Evolutionary conservation across 2,329 filamentous ascomycete genomes (phyloP).

Genomic region (Didymella exigua): DNA sequence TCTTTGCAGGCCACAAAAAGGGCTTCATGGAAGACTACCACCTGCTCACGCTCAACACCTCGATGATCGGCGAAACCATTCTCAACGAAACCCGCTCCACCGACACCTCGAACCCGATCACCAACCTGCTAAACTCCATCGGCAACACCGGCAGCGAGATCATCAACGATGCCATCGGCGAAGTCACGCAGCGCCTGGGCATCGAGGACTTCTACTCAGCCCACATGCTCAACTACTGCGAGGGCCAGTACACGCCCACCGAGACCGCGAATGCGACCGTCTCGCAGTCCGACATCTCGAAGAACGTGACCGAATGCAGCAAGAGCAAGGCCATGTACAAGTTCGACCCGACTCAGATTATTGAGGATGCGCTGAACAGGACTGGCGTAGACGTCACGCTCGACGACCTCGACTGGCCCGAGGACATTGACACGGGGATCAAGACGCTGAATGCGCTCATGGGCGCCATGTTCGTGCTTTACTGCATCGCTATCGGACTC

Average conservation of each 20-base stretch:
- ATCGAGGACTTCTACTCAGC: slow-evolving; percentile 66
- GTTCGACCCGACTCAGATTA: slow-evolving; percentile 60
- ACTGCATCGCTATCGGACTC: slow-evolving; percentile 62
- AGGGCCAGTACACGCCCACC: slow-evolving; percentile 53
- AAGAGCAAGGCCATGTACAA: slow-evolving; percentile 60
- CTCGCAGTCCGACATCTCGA: slow-evolving; percentile 48
- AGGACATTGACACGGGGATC: slow-evolving; percentile 60
- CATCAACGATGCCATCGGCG: slow-evolving; percentile 50
- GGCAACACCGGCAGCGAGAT: slow-evolving; percentile 38
- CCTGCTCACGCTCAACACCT: slow-evolving; percentile 65
- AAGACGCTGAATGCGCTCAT: slow-evolving; percentile 56
- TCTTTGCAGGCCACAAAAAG: slow-evolving; percentile 65
- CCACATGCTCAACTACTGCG: slow-evolving; percentile 66
- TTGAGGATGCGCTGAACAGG: slow-evolving; percentile 57
- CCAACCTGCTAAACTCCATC: slow-evolving; percentile 44
- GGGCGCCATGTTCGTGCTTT: slow-evolving; percentile 63
- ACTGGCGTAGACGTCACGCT: slow-evolving; percentile 55
- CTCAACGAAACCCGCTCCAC: slow-evolving; percentile 35
- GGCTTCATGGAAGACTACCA: slow-evolving; percentile 63
- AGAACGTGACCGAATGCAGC: slow-evolving; percentile 62
- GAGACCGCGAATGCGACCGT: slow-evolving; percentile 53
- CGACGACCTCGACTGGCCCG: slow-evolving; percentile 61
- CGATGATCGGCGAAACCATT: slow-evolving; percentile 56
- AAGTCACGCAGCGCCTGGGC: slow-evolving; percentile 57
- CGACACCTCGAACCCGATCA: slow-evolving; percentile 32